Base-by-base conservation (phyloP, 2,329 filamentous ascomycete genomes). In the Apiospora koreana region DNA sequence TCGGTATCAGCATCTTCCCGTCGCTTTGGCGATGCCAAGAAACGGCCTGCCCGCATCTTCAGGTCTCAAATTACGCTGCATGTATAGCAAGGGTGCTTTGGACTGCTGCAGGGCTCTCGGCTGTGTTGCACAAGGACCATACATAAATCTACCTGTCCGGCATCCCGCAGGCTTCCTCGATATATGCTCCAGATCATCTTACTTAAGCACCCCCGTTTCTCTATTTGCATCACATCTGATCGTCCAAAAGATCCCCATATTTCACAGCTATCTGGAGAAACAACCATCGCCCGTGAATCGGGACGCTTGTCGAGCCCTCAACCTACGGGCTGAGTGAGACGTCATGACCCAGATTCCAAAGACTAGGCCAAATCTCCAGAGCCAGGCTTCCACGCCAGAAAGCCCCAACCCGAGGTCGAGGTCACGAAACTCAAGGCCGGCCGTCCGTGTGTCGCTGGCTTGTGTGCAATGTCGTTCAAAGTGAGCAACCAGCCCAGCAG, bases 381-480 rank as follows among this genome's bases (percentile, higher is more conserved):
- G 73, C 70, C 45, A 35, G 50, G 25, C 50, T 35, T 76, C 75
- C 12, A 75, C 76, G 38, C 72, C 74, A 25, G 76, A 77, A 45
- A 71, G 70, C n/a, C 73, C 73, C 54, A 74, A 77, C 48, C 68
- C 74, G 10, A 78, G 73, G 43, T 50, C 72, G 38, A 72, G 72
- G 65, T 74, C 71, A 66, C 75, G 75, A 31, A 16, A 16, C 9
- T 78, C 79, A 41, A 80, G 80, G 68, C 75, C 77, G 18, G 77
- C 75, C 45, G 84, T 87, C 68, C 80, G 81, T 68, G 81, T 81
- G 31, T 83, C 81, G 14, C 74, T 83, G 43, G 81, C 81, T 66
- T 83, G 81, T 65, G 78, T 85, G 78, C 87, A 88, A 74, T 88
- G 85, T 70, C 82, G 81, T 31, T 79, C 80, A 71, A 87, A 83